Base-by-base conservation (phyloP, 2,329 filamentous ascomycete species). In the Neospermospora avenae region DNA sequence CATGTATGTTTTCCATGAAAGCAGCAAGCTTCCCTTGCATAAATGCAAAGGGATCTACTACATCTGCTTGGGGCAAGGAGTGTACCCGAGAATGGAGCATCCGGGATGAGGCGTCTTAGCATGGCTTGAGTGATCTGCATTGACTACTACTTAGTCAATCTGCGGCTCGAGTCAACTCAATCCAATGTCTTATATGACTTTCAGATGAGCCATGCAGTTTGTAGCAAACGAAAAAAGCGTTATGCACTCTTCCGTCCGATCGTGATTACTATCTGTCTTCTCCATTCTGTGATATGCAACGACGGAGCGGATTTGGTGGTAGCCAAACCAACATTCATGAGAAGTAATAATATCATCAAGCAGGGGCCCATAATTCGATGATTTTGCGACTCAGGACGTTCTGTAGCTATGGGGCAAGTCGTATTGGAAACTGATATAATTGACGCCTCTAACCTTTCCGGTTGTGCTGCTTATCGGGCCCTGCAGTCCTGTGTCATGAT, bases 11-110 rank as follows among this genome's bases (percentile, higher is more conserved):
- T 42, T 42, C 28, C 16, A 41, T 20, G 51, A 54, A 22, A 54
- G 51, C 51, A 54, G 35, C 51, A 35, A 54, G 37, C 51, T 41
- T 42, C 41, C 35, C 39, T 54, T 41, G 35, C 51, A 53, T 8
- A 16, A 31, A 22, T 28, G 49, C 49, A 25, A n/a, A 22, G 51
- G 16, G 41, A 20, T 28, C 2, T 20, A 41, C 22, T n/a, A 18
- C 39, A 8, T n/a, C 39, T 7, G 20, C 28, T n/a, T 28, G 35
- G 25, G 20, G 16, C 20, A 35, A 39, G 35, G 35, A 25, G 18
- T 42, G 11, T n/a, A 37, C 11, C 3, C 14, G 48, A 28, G 11
- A 31, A 41, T 39, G 51, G 51, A 54, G 51, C 51, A 41, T 42
- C 22, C 35, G 20, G 35, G 28, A 28, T 10, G 48, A n/a, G 10